These are phyloP conservation scores for Talaromyces funiculosus DNA, from an alignment of 2,329 filamentous ascomycete species.

Conservation along the genomic window DNA sequence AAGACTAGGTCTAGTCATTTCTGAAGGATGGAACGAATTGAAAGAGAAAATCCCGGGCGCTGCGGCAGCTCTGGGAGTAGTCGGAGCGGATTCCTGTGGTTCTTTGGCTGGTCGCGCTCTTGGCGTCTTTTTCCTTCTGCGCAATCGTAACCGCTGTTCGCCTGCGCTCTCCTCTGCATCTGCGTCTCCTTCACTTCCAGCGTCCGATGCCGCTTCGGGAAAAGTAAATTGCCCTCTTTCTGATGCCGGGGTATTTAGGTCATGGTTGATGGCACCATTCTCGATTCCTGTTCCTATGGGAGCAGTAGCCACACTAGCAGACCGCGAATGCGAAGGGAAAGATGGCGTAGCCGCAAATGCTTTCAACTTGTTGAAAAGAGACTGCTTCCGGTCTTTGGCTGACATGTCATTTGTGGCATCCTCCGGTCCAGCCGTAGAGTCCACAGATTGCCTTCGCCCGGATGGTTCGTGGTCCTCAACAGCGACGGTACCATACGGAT, in stretches of 20 bases:
- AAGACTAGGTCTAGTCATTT: constrained; percentile 41
- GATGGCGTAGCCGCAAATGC: constrained; percentile 58
- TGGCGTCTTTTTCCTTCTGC: constrained; percentile 61
- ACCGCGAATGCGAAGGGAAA: constrained; percentile 46
- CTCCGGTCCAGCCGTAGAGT: constrained; percentile 58
- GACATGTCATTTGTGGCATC: constrained; percentile 51
- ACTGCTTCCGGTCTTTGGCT: constrained; percentile 54
- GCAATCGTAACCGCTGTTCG: constrained; percentile 55
- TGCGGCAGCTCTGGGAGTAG: constrained; percentile 52
- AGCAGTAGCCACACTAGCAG: constrained; percentile 43
- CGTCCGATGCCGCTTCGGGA: constrained; percentile 51
- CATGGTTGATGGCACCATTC: constrained; percentile 25
- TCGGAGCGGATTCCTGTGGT: constrained; percentile 57
- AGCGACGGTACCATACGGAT: not conserved
- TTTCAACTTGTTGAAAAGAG: constrained; percentile 73
- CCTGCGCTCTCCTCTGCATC: constrained; percentile 84
- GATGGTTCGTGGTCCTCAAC: constrained; percentile 43
- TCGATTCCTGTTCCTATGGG: constrained; percentile 36
- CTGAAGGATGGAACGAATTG: constrained; percentile 41
- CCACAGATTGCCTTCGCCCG: constrained; percentile 50
- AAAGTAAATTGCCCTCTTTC: constrained; percentile 48
- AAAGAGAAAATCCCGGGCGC: constrained; percentile 36
- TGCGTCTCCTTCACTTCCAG: constrained; percentile 65
- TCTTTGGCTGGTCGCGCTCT: constrained; percentile 55
- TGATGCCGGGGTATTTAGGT: constrained; percentile 42